Conservation (phyloP, 306 rosid species). For the Astragalus membranaceus region DNA sequence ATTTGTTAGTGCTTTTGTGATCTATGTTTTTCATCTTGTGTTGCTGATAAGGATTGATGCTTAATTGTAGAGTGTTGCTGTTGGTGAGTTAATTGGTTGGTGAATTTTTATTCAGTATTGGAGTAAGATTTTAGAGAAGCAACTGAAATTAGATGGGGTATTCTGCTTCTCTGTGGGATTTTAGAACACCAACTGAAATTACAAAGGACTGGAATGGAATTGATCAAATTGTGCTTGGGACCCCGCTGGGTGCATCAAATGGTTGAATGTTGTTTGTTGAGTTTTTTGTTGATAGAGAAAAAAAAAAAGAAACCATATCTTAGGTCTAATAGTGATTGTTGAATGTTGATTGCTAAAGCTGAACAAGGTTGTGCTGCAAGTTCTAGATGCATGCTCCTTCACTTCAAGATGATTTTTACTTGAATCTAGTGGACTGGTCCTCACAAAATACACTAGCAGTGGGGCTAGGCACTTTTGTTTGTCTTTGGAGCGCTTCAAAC, state of each 20-base stretch:
- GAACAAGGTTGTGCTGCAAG: conserved; percentile 39
- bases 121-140: no score
- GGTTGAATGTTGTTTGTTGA: no score
- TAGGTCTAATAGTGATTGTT: neutral
- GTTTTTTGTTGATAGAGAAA: neutral
- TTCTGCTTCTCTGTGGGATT: no score
- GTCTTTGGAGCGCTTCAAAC: conserved; percentile 94
- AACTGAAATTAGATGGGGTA: no score
- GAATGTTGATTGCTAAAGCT: conserved; percentile 9
- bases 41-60: neutral
- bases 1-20: neutral
- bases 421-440: conserved; percentile 99
- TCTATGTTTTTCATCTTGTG: no score
- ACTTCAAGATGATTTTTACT: conserved; percentile 97
- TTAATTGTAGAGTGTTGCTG: neutral
- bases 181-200: no score
- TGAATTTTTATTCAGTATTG: no score
- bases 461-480: conserved; percentile 88
- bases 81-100: no score
- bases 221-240: no score
- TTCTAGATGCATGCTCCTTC: conserved; percentile 97
- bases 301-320: neutral
- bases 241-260: no score
- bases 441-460: conserved; percentile 96
- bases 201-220: no score